phyloP scores from a whole-genome alignment of 1,284 basidiomycete genomes.

The Limonomyces culmigenus region DNA sequence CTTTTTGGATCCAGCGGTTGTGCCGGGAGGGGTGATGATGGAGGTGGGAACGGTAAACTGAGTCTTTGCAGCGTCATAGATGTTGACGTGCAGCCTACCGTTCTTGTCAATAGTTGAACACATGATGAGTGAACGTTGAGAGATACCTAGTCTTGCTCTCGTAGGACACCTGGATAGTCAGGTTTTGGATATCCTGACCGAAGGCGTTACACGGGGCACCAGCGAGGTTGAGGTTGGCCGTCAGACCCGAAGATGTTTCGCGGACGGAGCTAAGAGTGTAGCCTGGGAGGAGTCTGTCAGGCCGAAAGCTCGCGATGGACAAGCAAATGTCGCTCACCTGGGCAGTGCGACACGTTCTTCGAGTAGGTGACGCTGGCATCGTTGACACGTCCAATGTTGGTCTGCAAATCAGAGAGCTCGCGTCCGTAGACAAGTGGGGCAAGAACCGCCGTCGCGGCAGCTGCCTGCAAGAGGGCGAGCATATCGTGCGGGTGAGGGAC shows the following conservation, averaged over 20 bases:
- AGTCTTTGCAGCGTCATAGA: conserved; percentile 44
- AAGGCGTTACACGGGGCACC: conserved; percentile 45
- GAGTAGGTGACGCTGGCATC: too few relatives aligned
- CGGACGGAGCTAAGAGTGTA: conserved; percentile 27
- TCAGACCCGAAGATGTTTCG: conserved; percentile 21
- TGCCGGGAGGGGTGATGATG: conserved; percentile 28
- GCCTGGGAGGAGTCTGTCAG: too few relatives aligned
- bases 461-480: too few relatives aligned
- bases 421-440: too few relatives aligned
- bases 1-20: conserved; percentile 17
- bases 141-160: conserved; percentile 20
- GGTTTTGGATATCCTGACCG: conserved; percentile 34
- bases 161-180: conserved; percentile 38
- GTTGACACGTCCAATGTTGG: too few relatives aligned
- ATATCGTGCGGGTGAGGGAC: too few relatives aligned
- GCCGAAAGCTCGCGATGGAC: too few relatives aligned
- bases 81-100: conserved; percentile 58
- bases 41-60: conserved; percentile 57
- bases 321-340: too few relatives aligned
- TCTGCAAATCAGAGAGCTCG: too few relatives aligned
- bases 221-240: conserved; percentile 33
- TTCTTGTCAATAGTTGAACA: background rate
- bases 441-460: too few relatives aligned
- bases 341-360: too few relatives aligned
- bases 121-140: background rate